Percentiles rank a stretch among this genome's conserved stretches.
Evolutionary conservation across 2,329 filamentous ascomycete species (phyloP).

Genomic region (Parascedosporium putredinis): DNA sequence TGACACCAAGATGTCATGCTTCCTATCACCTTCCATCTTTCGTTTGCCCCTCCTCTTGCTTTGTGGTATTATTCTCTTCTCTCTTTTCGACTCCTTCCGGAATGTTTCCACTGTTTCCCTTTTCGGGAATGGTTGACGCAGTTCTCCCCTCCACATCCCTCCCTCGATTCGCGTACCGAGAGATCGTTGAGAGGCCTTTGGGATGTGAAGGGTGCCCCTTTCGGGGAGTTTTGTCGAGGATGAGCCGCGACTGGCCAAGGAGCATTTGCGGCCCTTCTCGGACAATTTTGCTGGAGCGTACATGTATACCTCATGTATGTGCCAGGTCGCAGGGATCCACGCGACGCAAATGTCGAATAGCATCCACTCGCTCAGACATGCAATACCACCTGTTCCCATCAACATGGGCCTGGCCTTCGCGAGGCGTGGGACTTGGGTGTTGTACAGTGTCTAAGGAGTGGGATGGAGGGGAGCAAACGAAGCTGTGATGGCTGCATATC

Average conservation of each 20-base stretch:
- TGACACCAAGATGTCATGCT: no score
- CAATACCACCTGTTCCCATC: slow-evolving; percentile 1
- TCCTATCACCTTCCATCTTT: no score
- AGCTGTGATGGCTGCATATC: no score
- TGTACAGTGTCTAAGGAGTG: no score
- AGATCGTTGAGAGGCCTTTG: no score
- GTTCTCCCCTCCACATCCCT: slow-evolving; percentile 2
- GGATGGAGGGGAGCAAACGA: no score
- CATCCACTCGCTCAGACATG: neutral
- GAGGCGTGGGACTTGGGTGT: no score
- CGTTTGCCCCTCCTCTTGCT: no score
- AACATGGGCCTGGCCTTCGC: neutral
- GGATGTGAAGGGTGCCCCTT: no score
- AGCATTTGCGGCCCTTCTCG: slow-evolving; percentile 15
- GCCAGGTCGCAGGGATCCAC: neutral
- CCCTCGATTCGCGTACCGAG: no score
- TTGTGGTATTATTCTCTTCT: neutral
- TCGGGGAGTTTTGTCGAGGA: no score
- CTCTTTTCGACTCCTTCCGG: slow-evolving; percentile 1
- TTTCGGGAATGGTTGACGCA: neutral
- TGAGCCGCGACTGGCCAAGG: neutral
- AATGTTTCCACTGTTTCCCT: neutral
- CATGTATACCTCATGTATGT: no score
- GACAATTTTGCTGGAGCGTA: slow-evolving; percentile 16
- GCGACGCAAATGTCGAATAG: neutral